phyloP scores from a whole-genome alignment of 2,329 filamentous ascomycete species.

The Ceratocystis alfenasii region DNA sequence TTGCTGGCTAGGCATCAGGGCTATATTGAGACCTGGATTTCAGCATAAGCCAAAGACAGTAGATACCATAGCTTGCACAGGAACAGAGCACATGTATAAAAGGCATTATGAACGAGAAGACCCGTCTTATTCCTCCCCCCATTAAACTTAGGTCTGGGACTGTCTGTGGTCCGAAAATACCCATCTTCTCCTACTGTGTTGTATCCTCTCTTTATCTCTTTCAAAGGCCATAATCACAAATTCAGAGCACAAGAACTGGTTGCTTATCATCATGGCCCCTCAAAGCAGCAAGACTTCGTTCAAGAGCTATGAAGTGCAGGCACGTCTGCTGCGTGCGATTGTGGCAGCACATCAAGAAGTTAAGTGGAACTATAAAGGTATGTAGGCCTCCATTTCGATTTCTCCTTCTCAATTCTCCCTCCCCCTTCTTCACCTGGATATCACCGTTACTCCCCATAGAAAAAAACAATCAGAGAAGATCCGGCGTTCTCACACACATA shows the following conservation, averaged over 20 bases:
- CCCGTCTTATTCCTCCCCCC: too few species aligned
- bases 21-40: too few species aligned
- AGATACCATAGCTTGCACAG: too few species aligned
- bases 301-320: constrained; percentile 47
- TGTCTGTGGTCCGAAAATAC: too few species aligned
- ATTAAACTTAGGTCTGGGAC: too few species aligned
- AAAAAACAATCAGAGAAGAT: background rate
- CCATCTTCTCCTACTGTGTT: background rate
- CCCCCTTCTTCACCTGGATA: background rate
- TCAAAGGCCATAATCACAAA: background rate
- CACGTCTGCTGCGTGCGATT: constrained; percentile 49
- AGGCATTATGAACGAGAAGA: too few species aligned
- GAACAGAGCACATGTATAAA: too few species aligned
- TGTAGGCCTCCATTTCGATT: constrained; percentile 25
- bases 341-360: constrained; percentile 44
- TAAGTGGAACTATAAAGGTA: constrained; percentile 52
- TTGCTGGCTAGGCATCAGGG: too few species aligned
- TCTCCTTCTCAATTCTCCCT: background rate
- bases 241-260: background rate
- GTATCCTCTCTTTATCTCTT: background rate
- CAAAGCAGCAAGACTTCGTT: constrained; percentile 40
- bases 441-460: too few species aligned
- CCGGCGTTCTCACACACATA: background rate
- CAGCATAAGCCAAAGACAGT: too few species aligned
- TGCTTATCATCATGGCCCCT: constrained; percentile 34